Evolutionary conservation across 768 basidiomycete genomes (phyloP), one percentile per base, ranked within the genome.

Genomic region (Sarcodon aspratus): DNA sequence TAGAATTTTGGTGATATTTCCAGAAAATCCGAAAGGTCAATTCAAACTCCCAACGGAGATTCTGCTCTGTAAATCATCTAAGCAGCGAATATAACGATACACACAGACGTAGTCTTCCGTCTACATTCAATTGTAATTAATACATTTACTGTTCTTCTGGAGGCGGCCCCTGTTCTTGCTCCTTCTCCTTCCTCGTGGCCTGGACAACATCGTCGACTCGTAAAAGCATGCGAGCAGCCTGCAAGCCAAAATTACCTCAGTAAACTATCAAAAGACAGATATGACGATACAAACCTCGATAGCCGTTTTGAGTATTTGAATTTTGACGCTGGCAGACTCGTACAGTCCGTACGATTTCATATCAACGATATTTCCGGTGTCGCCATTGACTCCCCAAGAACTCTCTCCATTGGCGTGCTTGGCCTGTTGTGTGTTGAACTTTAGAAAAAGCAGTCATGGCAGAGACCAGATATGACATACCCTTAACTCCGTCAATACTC

Each of bases 291-390:
- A 9, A 18, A 57, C 55, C 55, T 6, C 36, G 5, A 45, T 11
- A 7, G 15, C 11, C 0, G 21, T 11, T 2, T 12, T 17, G 5
- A 2, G 7, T 27, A n/a, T 50, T 61, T 42, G 18, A 51, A 83
- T 81, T 75, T 98, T 98, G 61, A 99, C 95, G 55, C 90, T 92
- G 5, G 95, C 93, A 34, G 87, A 91, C 69, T 99, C 96, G 55
- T 90, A 90, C 51, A 99, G 68, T 1, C 93, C 93, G 63, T 97
- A 96, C 43, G 70, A 67, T 63, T 91, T 93, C 95, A 97, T 97
- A 63, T 97, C 90, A 37, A 87, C 87, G 36, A 93, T 82, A 67
- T 94, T 95, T 21, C 96, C 96, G 7, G 87, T 94, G 59, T 97
- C 88, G 18, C 95, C 96, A 56, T 98, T 83, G 36, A 99, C 87